Percentiles rank a stretch among this genome's conserved stretches.
phyloP scores from a whole-genome alignment of 2,329 filamentous ascomycete genomes.

The Endoconidiophora polonica region DNA sequence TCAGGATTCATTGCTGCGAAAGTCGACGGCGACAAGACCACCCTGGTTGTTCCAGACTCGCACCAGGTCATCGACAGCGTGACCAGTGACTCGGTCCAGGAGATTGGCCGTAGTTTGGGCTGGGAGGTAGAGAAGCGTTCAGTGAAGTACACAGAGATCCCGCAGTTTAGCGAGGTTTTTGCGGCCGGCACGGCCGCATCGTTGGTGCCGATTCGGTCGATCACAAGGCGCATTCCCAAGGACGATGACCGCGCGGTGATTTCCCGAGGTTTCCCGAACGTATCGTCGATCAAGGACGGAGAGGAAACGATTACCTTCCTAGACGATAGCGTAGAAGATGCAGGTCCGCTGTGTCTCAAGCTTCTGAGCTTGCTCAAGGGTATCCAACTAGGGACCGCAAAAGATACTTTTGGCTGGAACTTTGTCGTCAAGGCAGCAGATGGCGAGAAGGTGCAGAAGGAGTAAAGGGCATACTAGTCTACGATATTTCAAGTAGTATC shows the following conservation, averaged over 20 bases:
- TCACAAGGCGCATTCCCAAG: constrained; percentile 45
- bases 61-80: constrained; percentile 76
- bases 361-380: constrained; percentile 63
- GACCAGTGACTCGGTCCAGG: constrained; percentile 61
- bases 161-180: constrained; percentile 53
- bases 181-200: constrained; percentile 85
- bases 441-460: constrained; percentile 22
- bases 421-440: constrained; percentile 30
- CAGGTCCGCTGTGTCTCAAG: constrained; percentile 56
- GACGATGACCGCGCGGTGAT: constrained; percentile 24
- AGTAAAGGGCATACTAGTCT: not conserved
- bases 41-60: constrained; percentile 61
- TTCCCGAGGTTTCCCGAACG: constrained; percentile 12
- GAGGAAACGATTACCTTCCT: constrained; percentile 41
- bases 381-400: constrained; percentile 65
- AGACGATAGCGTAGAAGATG: constrained; percentile 40
- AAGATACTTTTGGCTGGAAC: constrained; percentile 65
- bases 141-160: constrained; percentile 47
- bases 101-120: constrained; percentile 61
- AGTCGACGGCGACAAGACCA: constrained; percentile 39
- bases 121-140: constrained; percentile 68
- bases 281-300: constrained; percentile 11
- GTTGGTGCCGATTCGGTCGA: constrained; percentile 79
- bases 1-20: constrained; percentile 78
- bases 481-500: too few species aligned